phyloP scores from a whole-genome alignment of 371 early-diverging fungal genomes.

The Mortierella sp. region DNA sequence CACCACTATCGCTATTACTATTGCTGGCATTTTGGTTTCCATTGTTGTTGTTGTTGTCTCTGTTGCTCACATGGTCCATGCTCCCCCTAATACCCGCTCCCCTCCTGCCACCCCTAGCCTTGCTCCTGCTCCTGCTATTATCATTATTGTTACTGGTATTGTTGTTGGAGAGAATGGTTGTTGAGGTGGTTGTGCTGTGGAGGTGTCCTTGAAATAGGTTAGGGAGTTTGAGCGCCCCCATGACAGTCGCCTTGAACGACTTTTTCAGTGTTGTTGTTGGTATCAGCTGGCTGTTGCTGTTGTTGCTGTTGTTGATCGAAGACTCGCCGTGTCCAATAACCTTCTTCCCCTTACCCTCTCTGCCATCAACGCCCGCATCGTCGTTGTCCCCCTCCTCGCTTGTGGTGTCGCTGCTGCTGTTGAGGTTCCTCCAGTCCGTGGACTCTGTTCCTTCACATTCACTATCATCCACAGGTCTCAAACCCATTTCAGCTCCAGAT shows the following conservation, averaged over 20 bases:
- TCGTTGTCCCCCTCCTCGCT: neutral
- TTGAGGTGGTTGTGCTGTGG: neutral
- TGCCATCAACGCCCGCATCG: neutral
- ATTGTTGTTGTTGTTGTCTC: neutral
- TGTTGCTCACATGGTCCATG: neutral
- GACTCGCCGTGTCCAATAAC: neutral
- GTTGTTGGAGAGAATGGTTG: neutral
- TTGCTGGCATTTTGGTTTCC: neutral
- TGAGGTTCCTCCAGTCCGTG: neutral
- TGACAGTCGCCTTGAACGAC: constrained; percentile 31
- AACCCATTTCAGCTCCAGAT: neutral
- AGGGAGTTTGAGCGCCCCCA: constrained; percentile 32
- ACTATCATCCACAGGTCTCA: neutral
- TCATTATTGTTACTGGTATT: neutral
- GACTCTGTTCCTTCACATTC: neutral
- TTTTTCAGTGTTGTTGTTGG: neutral
- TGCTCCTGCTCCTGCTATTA: neutral
- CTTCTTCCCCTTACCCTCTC: neutral
- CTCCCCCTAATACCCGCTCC: neutral
- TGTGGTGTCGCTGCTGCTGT: neutral
- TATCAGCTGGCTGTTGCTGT: neutral
- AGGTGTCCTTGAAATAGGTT: constrained; percentile 14
- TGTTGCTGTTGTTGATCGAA: neutral
- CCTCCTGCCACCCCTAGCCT: neutral
- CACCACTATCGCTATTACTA: neutral